phyloP scores from a whole-genome alignment of 495 filamentous ascomycete species.

The Stereocaulon alpinum region DNA sequence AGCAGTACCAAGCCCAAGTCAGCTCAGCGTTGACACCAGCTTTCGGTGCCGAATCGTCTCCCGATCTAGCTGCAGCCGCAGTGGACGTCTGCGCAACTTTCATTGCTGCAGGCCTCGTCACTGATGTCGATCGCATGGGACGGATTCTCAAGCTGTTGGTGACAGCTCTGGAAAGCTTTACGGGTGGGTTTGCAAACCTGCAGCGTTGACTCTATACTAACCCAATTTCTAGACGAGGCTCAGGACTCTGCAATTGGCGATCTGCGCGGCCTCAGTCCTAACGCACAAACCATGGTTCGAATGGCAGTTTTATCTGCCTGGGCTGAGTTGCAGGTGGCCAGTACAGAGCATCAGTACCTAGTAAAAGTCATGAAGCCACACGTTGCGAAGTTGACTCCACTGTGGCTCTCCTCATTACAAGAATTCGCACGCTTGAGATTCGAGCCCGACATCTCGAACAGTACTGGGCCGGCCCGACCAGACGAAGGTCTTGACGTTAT shows the following conservation, averaged over 20 bases:
- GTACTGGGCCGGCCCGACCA: conserved; percentile 53
- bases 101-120: conserved; percentile 94
- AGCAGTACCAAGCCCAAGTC: conserved; percentile 98
- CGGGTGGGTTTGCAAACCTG: conserved; percentile 37
- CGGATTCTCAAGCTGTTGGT: conserved; percentile 89
- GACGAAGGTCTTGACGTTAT: conserved; percentile 78
- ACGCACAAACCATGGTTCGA: conserved; percentile 96
- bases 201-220: not conserved
- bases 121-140: conserved; percentile 95
- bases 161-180: conserved; percentile 85
- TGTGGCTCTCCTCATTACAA: conserved; percentile 87
- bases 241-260: conserved; percentile 85
- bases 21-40: conserved; percentile 92
- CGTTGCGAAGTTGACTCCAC: conserved; percentile 73
- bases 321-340: conserved; percentile 97
- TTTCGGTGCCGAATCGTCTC: conserved; percentile 90
- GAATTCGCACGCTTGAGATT: conserved; percentile 92
- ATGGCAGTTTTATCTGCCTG: conserved; percentile 95
- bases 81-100: conserved; percentile 97
- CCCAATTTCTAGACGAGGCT: conserved; percentile 38
- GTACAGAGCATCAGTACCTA: conserved; percentile 83
- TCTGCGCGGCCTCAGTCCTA: conserved; percentile 84
- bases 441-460: conserved; percentile 92
- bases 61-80: conserved; percentile 86
- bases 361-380: conserved; percentile 83